Evolutionary conservation across 768 basidiomycete genomes (phyloP).

Genomic region (Terana coerulea): DNA sequence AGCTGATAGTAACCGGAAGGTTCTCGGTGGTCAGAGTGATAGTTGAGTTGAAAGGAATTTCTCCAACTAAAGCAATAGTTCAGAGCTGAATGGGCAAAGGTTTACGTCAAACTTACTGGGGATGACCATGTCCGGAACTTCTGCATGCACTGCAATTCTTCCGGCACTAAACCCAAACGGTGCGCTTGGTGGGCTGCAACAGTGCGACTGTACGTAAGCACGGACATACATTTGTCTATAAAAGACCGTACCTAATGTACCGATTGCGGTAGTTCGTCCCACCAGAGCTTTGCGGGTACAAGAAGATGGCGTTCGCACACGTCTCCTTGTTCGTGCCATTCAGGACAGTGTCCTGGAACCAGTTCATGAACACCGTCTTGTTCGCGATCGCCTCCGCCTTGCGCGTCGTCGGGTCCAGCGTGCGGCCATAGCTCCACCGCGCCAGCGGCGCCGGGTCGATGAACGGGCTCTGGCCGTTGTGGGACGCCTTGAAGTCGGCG

Average conservation of each 20-base stretch:
- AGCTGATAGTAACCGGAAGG: constrained; percentile 28
- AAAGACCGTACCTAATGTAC: constrained; percentile 19
- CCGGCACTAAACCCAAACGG: constrained; percentile 23
- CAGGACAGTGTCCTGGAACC: constrained; percentile 23
- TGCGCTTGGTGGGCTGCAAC: constrained; percentile 18
- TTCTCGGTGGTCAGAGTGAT: constrained; percentile 24
- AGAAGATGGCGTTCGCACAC: constrained; percentile 26
- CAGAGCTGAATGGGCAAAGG: not conserved
- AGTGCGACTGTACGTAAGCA: not conserved
- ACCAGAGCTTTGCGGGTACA: constrained; percentile 28
- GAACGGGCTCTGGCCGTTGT: constrained; percentile 25
- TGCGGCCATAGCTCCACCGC: constrained; percentile 24
- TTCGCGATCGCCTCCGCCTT: constrained; percentile 21
- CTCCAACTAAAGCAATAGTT: constrained; percentile 18
- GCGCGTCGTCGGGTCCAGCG: constrained; percentile 12
- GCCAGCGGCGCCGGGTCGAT: constrained; percentile 26
- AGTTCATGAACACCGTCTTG: constrained; percentile 29
- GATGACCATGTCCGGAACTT: constrained; percentile 29
- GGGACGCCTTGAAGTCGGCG: constrained; percentile 18
- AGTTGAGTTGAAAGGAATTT: constrained; percentile 26
- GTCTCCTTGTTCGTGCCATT: constrained; percentile 15
- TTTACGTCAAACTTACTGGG: constrained; percentile 20
- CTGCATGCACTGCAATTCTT: constrained; percentile 22
- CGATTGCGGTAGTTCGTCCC: constrained; percentile 22
- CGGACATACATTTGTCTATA: not conserved